Conservation (phyloP, 2,329 filamentous ascomycete genomes). For the Cladosporium sp. region DNA sequence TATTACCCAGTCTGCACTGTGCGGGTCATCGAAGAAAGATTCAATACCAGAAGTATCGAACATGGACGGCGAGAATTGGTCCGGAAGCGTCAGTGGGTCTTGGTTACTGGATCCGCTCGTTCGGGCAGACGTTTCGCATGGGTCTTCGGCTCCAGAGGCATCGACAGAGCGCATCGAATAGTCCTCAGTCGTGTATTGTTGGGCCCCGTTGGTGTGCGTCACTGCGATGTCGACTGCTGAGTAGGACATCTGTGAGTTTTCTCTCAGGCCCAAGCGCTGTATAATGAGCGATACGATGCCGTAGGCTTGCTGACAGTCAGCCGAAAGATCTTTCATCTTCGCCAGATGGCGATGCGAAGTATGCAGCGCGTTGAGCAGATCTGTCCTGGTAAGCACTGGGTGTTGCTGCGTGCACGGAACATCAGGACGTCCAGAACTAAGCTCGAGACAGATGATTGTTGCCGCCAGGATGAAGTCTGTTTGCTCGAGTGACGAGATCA, state of each 20-base stretch:
- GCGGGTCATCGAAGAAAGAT: background rate
- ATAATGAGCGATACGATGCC: background rate
- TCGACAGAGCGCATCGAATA: background rate
- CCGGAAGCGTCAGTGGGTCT: background rate
- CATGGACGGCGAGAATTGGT: background rate
- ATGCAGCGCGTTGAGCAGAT: background rate
- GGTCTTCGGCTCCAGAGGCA: background rate
- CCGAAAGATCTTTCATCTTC: background rate
- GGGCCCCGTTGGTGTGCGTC: background rate
- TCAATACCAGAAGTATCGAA: background rate
- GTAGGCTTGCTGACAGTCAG: background rate
- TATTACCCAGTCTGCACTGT: background rate
- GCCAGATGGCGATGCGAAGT: background rate
- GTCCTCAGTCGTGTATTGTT: background rate
- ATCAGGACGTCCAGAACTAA: slow-evolving; percentile 31
- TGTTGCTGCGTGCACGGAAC: background rate
- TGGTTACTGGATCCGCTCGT: background rate
- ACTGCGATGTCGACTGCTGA: background rate
- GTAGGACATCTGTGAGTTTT: background rate
- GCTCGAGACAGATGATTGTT: slow-evolving; percentile 50
- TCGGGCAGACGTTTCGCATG: background rate
- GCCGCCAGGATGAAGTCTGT: slow-evolving; percentile 50
- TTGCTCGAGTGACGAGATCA: slow-evolving; percentile 2
- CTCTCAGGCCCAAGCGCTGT: background rate
- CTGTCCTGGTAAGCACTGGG: background rate